Conservation (phyloP, 805 yeast species). For the Cyberlindnera mycetangii region DNA sequence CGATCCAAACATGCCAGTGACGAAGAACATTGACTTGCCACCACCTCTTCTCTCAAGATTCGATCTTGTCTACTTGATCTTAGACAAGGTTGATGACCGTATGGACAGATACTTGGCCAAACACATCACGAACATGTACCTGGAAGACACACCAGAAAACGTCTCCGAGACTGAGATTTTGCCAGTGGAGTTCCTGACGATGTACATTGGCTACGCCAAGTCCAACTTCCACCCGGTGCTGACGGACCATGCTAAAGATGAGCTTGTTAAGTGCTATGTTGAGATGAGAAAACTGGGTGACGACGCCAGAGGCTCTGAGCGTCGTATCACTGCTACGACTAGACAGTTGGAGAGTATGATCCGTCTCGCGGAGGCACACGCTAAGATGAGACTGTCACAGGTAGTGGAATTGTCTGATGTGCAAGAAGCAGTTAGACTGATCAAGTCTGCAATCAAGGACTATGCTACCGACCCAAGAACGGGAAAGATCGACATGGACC, state of each 20-base stretch:
- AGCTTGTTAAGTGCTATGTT: conserved; percentile 83
- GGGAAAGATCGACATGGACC: conserved; percentile 95
- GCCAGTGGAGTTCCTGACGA: conserved; percentile 83
- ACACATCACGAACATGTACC: conserved; percentile 87
- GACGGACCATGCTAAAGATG: conserved; percentile 76
- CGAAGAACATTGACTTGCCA: conserved; percentile 92
- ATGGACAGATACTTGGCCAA: conserved; percentile 83
- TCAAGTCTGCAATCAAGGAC: conserved; percentile 91
- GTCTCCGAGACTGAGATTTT: conserved; percentile 67
- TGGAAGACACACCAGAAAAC: conserved; percentile 80
- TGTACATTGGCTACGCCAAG: conserved; percentile 92
- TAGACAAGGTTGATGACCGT: conserved; percentile 88
- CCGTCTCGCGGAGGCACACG: conserved; percentile 93
- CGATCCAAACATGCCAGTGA: conserved; percentile 92
- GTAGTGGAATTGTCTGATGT: conserved; percentile 80
- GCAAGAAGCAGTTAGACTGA: conserved; percentile 87
- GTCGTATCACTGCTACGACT: conserved; percentile 95
- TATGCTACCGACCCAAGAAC: conserved; percentile 98
- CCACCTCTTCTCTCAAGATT: conserved; percentile 95
- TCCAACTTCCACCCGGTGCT: conserved; percentile 78
- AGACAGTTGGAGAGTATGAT: conserved; percentile 96
- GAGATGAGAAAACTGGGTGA: conserved; percentile 94
- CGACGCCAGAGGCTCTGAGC: conserved; percentile 80
- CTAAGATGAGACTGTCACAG: conserved; percentile 83
- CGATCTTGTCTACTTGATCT: conserved; percentile 86